Evolutionary conservation across 768 basidiomycete genomes (phyloP).

Genomic region (Rhizopogon rudus): DNA sequence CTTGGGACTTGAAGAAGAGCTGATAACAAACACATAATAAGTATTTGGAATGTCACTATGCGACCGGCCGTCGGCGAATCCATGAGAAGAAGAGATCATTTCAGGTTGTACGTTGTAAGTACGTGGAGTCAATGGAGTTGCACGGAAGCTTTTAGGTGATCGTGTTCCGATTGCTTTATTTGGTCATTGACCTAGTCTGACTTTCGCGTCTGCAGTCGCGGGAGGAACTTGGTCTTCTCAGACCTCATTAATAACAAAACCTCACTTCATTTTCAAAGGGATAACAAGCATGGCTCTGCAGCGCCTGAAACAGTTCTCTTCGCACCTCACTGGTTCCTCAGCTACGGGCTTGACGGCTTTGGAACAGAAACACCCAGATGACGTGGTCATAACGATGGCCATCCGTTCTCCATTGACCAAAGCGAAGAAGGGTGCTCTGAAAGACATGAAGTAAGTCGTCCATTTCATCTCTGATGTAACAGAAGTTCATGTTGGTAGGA

Average conservation of each 20-base stretch:
- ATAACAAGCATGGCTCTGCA: conserved; percentile 37
- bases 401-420: conserved; percentile 74
- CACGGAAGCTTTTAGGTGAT: too few species aligned
- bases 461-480: neutral
- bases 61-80: too few species aligned
- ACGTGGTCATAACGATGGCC: conserved; percentile 81
- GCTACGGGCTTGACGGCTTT: conserved; percentile 43
- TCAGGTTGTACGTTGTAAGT: too few species aligned
- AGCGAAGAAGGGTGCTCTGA: conserved; percentile 71
- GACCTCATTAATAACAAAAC: too few species aligned
- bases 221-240: neutral
- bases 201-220: too few species aligned
- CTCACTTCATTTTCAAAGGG: neutral
- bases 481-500: conserved; percentile 32
- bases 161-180: too few species aligned
- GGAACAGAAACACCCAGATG: conserved; percentile 58
- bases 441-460: conserved; percentile 54
- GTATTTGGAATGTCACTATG: too few species aligned
- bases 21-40: too few species aligned
- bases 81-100: too few species aligned
- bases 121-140: too few species aligned
- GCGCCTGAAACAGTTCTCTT: conserved; percentile 60
- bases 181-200: too few species aligned
- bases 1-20: too few species aligned
- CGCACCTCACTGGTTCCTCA: conserved; percentile 45